Evolutionary conservation across 768 basidiomycete genomes (phyloP), one percentile per base, ranked within the genome.

Genomic region (Lactifluus pinguis): DNA sequence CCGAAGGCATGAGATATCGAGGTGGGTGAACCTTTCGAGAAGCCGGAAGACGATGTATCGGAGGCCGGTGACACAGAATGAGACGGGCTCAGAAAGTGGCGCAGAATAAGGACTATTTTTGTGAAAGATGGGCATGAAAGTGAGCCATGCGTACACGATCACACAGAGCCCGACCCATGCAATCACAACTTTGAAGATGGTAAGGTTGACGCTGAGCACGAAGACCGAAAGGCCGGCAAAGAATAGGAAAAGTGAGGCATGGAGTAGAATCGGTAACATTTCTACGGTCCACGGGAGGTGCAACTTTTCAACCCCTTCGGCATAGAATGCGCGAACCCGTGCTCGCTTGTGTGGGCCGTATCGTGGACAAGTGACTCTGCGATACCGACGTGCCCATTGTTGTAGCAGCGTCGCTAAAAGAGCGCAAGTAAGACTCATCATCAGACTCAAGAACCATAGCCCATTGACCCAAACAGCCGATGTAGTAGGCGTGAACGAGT

Each of bases 221-320:
- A 82, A 80, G 14, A 75, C 73, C 39, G 79, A 67, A 32, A 83
- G 72, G 47, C 79, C 77, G 34, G 76, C 73, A 66, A 84, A 76
- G 68, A 82, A 82, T 7, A 81, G 71, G 29, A 80, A 73, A 17
- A 81, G 71, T 1, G 80, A 78, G 7, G 77, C 69, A 61, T 82
- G 81, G 19, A 83, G 74, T 6, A 82, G 72, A 14, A 75, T 68
- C 1, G 80, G 80, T 21, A 82, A 74, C 17, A 70, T 62, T 45
- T 76, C 74, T 5, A 81, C 76, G 6, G 80, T 66, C 6, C 71
- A 68, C 9, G 73, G 68, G 68, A 81, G 73, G 7, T 69, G 68
- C 66, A 77, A 78, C 52, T 65, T 68, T 17, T 73, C 71, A 29
- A 80, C 65, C 14, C 77, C 77, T 36, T 73, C 69, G 59, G 73